phyloP scores from a whole-genome alignment of 345 rosid genomes.

The Excoecaria agallocha region DNA sequence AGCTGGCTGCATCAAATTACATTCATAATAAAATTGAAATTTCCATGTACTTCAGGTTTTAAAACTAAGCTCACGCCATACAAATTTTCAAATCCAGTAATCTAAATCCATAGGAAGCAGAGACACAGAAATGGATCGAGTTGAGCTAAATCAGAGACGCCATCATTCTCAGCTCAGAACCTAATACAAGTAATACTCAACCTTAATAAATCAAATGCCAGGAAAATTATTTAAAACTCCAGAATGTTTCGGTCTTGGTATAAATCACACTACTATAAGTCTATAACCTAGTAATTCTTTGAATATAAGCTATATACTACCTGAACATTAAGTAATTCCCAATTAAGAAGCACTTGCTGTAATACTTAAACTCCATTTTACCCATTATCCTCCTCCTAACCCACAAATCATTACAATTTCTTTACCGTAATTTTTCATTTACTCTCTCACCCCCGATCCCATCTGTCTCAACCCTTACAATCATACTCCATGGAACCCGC shows the following conservation, averaged over 20 bases:
- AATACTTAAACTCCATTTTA: neutral
- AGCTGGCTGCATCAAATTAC: neutral
- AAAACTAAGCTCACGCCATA: neutral
- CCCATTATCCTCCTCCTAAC: neutral
- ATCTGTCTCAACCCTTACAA: neutral
- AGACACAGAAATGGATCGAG: neutral
- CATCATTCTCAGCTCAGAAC: neutral
- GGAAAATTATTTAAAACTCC: no score
- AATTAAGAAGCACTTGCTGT: neutral
- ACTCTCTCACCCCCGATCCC: neutral
- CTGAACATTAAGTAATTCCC: neutral
- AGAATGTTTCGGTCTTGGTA: no score
- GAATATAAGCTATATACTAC: neutral
- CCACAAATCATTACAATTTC: no score
- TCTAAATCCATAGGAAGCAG: slow-evolving; percentile 14
- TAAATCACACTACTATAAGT: neutral
- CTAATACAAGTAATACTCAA: neutral
- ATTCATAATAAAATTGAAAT: neutral
- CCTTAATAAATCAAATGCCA: neutral
- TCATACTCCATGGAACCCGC: neutral
- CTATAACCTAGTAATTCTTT: neutral
- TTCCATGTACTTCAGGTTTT: neutral
- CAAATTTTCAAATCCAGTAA: neutral
- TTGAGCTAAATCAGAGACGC: neutral
- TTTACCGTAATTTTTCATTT: neutral